Conservation (phyloP, 208 protist species). For the Phytomonas sp. region DNA sequence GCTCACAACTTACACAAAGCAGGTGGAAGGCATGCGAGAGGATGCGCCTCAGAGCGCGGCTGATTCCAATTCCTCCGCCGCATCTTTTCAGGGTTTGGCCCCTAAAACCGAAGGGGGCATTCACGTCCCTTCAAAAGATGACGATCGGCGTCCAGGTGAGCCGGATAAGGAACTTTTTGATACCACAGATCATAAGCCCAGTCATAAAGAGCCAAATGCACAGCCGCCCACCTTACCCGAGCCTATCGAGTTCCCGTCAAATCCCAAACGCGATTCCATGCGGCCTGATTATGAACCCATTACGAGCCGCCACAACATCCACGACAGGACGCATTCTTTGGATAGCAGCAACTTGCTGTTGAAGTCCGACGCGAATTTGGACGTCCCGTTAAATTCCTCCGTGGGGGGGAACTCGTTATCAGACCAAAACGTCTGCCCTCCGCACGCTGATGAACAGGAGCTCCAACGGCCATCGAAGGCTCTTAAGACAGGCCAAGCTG, state of each 20-base stretch:
- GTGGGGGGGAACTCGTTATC: background rate
- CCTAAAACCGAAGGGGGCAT: background rate
- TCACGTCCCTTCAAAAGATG: background rate
- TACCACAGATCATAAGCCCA: background rate
- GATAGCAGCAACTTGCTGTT: background rate
- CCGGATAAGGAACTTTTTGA: background rate
- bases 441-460: constrained; percentile 1
- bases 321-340: constrained; percentile 2
- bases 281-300: constrained; percentile 30
- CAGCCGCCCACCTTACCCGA: constrained; percentile 16
- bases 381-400: background rate
- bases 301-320: constrained; percentile 2
- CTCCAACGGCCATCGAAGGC: background rate
- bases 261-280: constrained; percentile 13
- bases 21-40: background rate
- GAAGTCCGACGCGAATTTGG: background rate
- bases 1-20: background rate
- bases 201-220: background rate
- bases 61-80: background rate
- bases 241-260: constrained; percentile 12
- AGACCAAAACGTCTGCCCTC: background rate
- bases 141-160: background rate
- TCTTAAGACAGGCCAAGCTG: background rate
- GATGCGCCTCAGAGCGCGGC: background rate
- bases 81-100: background rate